Evolutionary conservation across 164 flowering plant genomes (phyloP), one percentile per base, ranked within the genome.

Genomic region (Nymphaea colorata): DNA sequence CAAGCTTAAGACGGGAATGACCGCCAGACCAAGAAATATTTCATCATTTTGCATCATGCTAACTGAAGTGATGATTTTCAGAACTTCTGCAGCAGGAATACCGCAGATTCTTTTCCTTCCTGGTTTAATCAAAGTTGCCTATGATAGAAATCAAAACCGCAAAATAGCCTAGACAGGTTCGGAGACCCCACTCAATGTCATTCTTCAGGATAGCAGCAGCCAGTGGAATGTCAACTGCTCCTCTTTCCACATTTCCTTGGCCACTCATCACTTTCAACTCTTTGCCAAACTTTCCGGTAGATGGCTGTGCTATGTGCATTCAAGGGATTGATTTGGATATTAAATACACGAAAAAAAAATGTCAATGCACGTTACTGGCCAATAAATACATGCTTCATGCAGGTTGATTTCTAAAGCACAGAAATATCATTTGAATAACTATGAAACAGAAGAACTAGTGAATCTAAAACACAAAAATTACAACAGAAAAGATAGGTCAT

Each of bases 121-220:
- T 7, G 63, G 62, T 60, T 70, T 76, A 63, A 44, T 44, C 36
- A 15, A 25, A 60, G 44, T 18, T 42, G 59, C 41, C 42, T 42
- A 59, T 66, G 67, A 17, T 70, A 44, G 65, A 82, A 71, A 53
- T 81, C 74, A 25, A 84, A 67, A 71, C n/a, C 72, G 1, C 59
- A 45, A 41, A 87, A 71, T 51, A 87, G 64, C 72, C 73, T 74
- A 66, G 67, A 76, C 71, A 85, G 68, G 4, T 77, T 71, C 60
- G 71, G 14, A 66, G 79, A 53, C 84, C 84, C 89, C 89, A 82
- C 16, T 77, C 71, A 43, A 81, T 59, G 71, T 83, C 84, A 53
- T 71, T 81, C 51, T 70, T 25, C 63, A 79, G 4, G 57, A 73
- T 61, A 36, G 67, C 70, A 59, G 44, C 64, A n/a, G 65, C 41